These are phyloP conservation scores for Hypseocharis bilobata DNA, from an alignment of 441 rosid species.

Conservation along the genomic window DNA sequence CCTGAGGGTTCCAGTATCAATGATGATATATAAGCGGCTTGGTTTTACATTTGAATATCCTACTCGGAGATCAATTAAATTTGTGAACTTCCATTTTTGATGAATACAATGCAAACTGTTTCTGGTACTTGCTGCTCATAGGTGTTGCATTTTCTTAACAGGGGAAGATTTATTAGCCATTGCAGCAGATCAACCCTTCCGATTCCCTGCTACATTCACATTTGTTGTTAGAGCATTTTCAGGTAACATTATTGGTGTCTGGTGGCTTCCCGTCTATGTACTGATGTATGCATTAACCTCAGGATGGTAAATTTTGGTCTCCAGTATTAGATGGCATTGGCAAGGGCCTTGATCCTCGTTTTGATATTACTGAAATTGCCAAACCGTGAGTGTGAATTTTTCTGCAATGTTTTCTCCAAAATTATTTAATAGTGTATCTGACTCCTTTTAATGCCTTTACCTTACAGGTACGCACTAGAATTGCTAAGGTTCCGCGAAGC, in stretches of 20 bases:
- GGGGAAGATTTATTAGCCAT: slow-evolving; percentile 93
- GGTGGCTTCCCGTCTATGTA: slow-evolving; percentile 13
- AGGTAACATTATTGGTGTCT: slow-evolving; percentile 35
- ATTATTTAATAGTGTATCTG: slow-evolving; percentile 9
- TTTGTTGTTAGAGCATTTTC: slow-evolving; percentile 99
- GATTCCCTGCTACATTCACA: slow-evolving; percentile 96
- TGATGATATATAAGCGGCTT: not conserved
- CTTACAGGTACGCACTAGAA: slow-evolving; percentile 77
- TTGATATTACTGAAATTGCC: slow-evolving; percentile 94
- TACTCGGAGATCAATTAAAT: not conserved
- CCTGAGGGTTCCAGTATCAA: not conserved
- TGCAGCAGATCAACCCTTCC: slow-evolving; percentile 94
- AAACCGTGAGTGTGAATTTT: slow-evolving; percentile 64
- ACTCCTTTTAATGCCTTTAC: slow-evolving; percentile 24
- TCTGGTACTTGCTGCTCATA: slow-evolving; percentile 16
- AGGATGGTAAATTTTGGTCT: slow-evolving; percentile 12
- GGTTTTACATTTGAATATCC: not conserved
- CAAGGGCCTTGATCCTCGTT: slow-evolving; percentile 95
- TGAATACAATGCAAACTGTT: not conserved
- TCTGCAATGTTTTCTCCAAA: not conserved
- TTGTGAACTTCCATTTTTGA: not conserved
- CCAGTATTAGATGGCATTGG: slow-evolving; percentile 97
- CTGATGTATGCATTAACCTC: slow-evolving; percentile 10
- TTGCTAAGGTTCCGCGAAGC: slow-evolving; percentile 84
- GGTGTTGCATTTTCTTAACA: slow-evolving; percentile 28